These are phyloP conservation scores for Neospermospora avenae DNA, from an alignment of 2,329 filamentous ascomycete genomes.

Conservation along the genomic window DNA sequence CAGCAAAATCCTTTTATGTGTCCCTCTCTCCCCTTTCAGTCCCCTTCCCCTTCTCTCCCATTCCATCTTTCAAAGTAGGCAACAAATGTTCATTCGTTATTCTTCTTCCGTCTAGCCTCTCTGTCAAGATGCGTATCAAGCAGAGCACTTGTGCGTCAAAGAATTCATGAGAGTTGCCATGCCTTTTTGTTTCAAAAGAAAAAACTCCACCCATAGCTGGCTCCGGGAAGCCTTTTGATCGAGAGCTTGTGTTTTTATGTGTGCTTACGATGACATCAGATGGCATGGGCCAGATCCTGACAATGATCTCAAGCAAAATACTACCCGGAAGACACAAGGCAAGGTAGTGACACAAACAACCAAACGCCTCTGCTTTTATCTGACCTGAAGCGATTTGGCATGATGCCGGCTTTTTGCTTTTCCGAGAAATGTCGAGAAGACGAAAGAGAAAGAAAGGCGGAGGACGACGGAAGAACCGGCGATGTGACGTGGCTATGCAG, in stretches of 20 bases:
- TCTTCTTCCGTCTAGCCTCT: slow-evolving; percentile 1
- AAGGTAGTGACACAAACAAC: neutral
- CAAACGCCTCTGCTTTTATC: neutral
- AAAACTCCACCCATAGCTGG: neutral
- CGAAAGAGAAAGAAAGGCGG: neutral
- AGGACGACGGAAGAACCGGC: neutral
- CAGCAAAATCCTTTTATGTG: slow-evolving; percentile 7
- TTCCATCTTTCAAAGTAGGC: no score
- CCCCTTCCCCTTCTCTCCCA: neutral
- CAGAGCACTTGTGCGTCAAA: neutral
- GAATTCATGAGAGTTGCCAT: slow-evolving; percentile 1
- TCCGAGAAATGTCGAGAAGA: neutral
- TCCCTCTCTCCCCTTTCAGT: neutral
- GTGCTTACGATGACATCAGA: neutral
- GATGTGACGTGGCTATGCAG: slow-evolving; percentile 24
- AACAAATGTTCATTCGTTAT: neutral
- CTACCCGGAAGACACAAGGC: neutral
- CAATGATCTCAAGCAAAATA: neutral
- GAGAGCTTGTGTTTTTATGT: neutral
- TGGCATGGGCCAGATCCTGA: neutral
- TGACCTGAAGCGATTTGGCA: neutral
- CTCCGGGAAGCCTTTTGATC: neutral
- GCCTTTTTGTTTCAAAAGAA: neutral
- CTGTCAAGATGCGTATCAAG: neutral
- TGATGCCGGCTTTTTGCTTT: slow-evolving; percentile 3